Evolutionary conservation across 2,329 filamentous ascomycete genomes (phyloP), one percentile per base, ranked within the genome.

Genomic region (Blumeriella jaapii): DNA sequence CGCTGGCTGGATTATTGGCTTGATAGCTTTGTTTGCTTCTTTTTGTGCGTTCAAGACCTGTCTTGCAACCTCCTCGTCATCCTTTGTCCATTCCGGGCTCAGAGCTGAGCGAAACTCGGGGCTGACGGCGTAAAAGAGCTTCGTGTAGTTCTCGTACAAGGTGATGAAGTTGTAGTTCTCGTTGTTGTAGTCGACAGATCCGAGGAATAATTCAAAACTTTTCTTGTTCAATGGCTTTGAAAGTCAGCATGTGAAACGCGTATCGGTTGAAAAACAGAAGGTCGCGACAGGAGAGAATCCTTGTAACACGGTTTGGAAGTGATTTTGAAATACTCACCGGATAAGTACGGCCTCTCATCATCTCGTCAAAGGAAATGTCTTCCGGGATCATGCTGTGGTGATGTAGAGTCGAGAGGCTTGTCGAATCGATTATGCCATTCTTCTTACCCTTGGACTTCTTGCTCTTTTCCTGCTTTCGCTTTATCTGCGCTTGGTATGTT

Each of bases 331-430:
- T 6, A 34, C 36, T 34, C 15, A 39, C 36, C 30, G 36, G 36
- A 11, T 29, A 34, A 2, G 36, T 39, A 2, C 15, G 19, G 20
- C 36, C 36, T 15, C 10, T 13, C 36, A 39, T 39, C 36, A 39
- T 39, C 20, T 14, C 26, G 6, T 39, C 36, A 15, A 34, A 39
- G n/a, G 19, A 34, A 11, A 39, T 34, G 16, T 30, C 31, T 3
- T 34, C 36, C 15, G 36, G 31, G 15, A 39, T 34, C 5, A 20
- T 19, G 16, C 31, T 34, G n/a, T 30, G 31, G 22, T 29, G 27
- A 8, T 34, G 29, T 22, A 27, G 30, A 13, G 30, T 31, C 5
- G 26, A 16, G 8, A 25, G 29, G 20, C 25, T 24, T 28, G n/a
- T 25, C 16, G 32, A 34, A 6, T 22, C n/a, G 24, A 17, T 13